phyloP scores from a whole-genome alignment of 306 rosid genomes.

The Acacia confusa region DNA sequence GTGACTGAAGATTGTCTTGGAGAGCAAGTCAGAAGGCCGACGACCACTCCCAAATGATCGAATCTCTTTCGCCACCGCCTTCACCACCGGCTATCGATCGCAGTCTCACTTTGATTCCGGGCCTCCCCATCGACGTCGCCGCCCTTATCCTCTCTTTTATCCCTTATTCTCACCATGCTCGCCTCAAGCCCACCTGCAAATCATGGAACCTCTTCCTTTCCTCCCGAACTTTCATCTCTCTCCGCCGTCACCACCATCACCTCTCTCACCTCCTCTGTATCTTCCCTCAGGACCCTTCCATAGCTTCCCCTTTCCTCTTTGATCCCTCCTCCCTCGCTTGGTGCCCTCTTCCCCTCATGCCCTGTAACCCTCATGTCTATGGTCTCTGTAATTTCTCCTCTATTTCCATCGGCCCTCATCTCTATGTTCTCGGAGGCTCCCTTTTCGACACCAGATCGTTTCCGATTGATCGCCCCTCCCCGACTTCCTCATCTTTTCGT shows the following conservation, averaged over 20 bases:
- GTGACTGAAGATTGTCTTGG: background rate
- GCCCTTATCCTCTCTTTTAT: conserved; percentile 52
- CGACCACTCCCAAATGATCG: background rate
- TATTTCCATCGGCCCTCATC: conserved; percentile 51
- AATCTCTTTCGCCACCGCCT: background rate
- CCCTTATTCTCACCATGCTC: conserved; percentile 62
- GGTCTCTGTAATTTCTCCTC: conserved; percentile 83
- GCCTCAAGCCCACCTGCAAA: conserved; percentile 65
- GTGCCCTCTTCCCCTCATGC: conserved; percentile 78
- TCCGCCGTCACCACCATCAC: conserved; percentile 41
- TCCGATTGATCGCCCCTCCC: conserved; percentile 78
- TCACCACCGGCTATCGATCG: conserved; percentile 8
- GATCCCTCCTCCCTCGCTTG: conserved; percentile 67
- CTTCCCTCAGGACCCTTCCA: conserved; percentile 76
- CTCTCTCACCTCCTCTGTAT: conserved; percentile 64
- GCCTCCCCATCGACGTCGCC: conserved; percentile 74
- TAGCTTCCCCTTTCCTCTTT: conserved; percentile 67
- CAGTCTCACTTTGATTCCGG: conserved; percentile 53
- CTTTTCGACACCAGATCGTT: conserved; percentile 84
- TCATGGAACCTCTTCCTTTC: conserved; percentile 70
- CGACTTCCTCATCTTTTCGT: conserved; percentile 54
- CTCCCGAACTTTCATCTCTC: conserved; percentile 46
- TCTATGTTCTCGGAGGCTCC: conserved; percentile 83
- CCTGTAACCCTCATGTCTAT: conserved; percentile 73
- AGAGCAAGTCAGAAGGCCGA: background rate